Base-by-base conservation (phyloP, 306 rosid genomes). In the Cucumis melo region DNA sequence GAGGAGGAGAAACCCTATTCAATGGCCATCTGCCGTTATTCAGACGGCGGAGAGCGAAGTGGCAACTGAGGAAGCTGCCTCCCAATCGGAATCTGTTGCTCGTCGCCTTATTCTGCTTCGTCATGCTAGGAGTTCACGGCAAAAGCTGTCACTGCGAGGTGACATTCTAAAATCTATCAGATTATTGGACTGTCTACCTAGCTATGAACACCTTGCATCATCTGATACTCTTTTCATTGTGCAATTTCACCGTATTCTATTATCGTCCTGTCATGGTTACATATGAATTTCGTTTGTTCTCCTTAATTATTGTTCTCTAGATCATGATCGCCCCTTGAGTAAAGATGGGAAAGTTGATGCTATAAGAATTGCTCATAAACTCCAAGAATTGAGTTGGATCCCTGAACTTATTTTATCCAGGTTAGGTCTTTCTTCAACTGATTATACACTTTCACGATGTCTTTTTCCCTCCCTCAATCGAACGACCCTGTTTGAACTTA, bases 51-150 rank as follows among this genome's bases (percentile, higher is more conserved):
- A 83, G 14, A 78, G 82, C 64, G 80, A 82, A 67, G 77, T 80
- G 19, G 86, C 62, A 34, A 59, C 90, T 38, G 86, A 74, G 50
- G 81, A 84, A 10, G 27, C 87, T 20, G 41, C 87, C 10, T 67
- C 89, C 13, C 78, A 80, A 50, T 34, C 79, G 16, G 89, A 87
- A 10, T 77, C 90, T 10, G 54, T 89, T 24, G 67, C 92, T 53
- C 97, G 97, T 79, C 98, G 98, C 83, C 97, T 93, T 84, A 90
- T 93, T 80, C 89, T 93, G 16, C 98, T 93, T 60, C 92, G 97
- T 8, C 98, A 93, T 82, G 98, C 96, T 39, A 56, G 81, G 78
- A 91, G 98, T 78, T 91, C 96, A 32, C 83, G 89, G 87, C 84
- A 83, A 19, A 84, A 88, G 63, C 91, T 87, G 50, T 87, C 91